Evolutionary conservation across 129 eudicot genomes (phyloP), one percentile per base, ranked within the genome.

Genomic region (Silybum marianum): DNA sequence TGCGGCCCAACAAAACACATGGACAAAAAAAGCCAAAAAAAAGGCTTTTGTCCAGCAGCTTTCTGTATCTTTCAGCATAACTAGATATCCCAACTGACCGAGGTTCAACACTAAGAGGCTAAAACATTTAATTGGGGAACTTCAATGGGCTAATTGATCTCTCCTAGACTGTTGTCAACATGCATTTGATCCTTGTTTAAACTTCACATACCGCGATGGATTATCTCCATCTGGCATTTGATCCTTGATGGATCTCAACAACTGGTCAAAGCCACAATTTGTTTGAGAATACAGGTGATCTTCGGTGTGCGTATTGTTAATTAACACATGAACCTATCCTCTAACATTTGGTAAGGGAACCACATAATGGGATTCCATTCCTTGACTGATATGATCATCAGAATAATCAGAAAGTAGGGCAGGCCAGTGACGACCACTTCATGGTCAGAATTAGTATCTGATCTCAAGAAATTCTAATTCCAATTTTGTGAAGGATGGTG

Each of bases 1-100:
- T 94, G 23, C 92, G 90, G 39, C 97, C 99, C 85, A 95, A 95
- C 85, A 95, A 74, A 51, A 95, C 90, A 85, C 99, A 95, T n/a
- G 99, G 99, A 71, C 97, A 26, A 26, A 26, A 26, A 2, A n/a
- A n/a, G n/a, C n/a, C 30, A 26, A 26, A 26, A 26, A 95, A 80
- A 92, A 92, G 68, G 92, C 90, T 51, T 97, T 97, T 16, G 88
- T 90, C 97, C 96, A 75, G 82, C 98, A 94, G 73, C 97, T 94
- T 63, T 94, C 96, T n/a, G 83, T 80, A 84, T 94, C 97, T n/a
- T 88, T 94, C 90, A 28, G 96, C 80, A 83, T 97, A 92, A 12
- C 88, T 94, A 78, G 89, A 94, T 54, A 94, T 94, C 71, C 97
- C 97, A 46, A 92, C 89, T 46, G 89, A 78, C 97, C 98, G 92